These are phyloP conservation scores for Zalaria sp. DNA, from an alignment of 2,329 filamentous ascomycete genomes.

Conservation along the genomic window DNA sequence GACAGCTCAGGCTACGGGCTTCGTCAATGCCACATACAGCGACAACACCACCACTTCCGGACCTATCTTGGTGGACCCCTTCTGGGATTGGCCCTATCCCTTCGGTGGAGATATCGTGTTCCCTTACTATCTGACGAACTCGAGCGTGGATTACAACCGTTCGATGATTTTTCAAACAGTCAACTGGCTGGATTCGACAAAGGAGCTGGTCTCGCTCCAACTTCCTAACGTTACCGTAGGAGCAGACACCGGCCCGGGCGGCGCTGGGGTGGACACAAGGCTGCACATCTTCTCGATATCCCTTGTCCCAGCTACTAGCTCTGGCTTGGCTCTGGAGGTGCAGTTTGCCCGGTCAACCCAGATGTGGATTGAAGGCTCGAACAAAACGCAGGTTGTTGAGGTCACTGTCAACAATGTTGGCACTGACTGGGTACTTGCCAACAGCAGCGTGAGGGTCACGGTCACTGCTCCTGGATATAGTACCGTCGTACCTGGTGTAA, in stretches of 20 bases:
- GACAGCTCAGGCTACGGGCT: constrained; percentile 21
- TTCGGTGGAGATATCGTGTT: constrained; percentile 26
- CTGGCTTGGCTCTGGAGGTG: constrained; percentile 15
- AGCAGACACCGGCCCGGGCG: constrained; percentile 17
- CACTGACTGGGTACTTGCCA: constrained; percentile 17
- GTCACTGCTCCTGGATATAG: constrained; percentile 19
- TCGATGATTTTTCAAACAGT: constrained; percentile 26
- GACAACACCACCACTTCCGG: constrained; percentile 21
- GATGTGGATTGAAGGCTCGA: constrained; percentile 23
- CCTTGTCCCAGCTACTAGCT: constrained; percentile 15
- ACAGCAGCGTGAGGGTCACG: constrained; percentile 20
- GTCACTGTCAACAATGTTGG: constrained; percentile 24
- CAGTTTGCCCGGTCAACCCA: constrained; percentile 28
- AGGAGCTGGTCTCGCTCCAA: constrained; percentile 21
- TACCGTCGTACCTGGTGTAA: constrained; percentile 19
- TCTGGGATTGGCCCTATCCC: constrained; percentile 26
- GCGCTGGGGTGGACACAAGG: constrained; percentile 13
- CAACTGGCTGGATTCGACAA: constrained; percentile 25
- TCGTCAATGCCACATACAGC: constrained; percentile 22
- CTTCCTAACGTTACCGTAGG: constrained; percentile 23
- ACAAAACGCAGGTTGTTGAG: constrained; percentile 25
- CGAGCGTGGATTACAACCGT: constrained; percentile 21
- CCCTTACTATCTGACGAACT: constrained; percentile 23
- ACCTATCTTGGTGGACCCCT: constrained; percentile 21
- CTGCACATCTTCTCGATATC: constrained; percentile 27